phyloP scores from a whole-genome alignment of 2,329 filamentous ascomycete genomes.

The Cytospora piceicola region DNA sequence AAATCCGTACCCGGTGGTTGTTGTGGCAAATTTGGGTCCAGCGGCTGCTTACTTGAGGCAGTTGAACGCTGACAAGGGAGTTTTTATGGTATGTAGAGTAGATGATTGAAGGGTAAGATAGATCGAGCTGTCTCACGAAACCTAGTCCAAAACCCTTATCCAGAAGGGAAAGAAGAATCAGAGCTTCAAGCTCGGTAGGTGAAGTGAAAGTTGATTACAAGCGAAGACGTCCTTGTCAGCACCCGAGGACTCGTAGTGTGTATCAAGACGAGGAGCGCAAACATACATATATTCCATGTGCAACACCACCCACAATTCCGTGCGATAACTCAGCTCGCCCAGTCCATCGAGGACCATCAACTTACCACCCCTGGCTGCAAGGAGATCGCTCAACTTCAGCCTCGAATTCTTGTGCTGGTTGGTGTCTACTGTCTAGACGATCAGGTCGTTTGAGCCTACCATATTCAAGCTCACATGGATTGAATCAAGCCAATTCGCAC shows the following conservation, averaged over 20 bases:
- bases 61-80: background rate
- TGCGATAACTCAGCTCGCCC: background rate
- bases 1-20: background rate
- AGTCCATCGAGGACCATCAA: background rate
- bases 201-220: constrained; percentile 4
- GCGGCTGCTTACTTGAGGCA: background rate
- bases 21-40: constrained; percentile 6
- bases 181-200: constrained; percentile 24
- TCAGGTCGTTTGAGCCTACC: background rate
- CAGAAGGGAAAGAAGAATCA: background rate
- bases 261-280: background rate
- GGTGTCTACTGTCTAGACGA: background rate
- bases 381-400: background rate
- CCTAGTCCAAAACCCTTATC: background rate
- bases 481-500: background rate
- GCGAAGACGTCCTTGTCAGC: background rate
- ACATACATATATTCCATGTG: constrained; percentile 10
- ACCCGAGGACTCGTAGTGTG: background rate
- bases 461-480: constrained; percentile 4
- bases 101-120: background rate
- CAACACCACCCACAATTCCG: background rate
- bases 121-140: background rate
- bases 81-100: background rate
- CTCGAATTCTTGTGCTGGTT: background rate
- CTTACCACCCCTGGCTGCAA: background rate